A percentile compares a stretch with the other conserved stretches of the same genome.
These are phyloP conservation scores for Anisodus acutangulus DNA, from an alignment of 257 asterid genomes.

Conservation along the genomic window DNA sequence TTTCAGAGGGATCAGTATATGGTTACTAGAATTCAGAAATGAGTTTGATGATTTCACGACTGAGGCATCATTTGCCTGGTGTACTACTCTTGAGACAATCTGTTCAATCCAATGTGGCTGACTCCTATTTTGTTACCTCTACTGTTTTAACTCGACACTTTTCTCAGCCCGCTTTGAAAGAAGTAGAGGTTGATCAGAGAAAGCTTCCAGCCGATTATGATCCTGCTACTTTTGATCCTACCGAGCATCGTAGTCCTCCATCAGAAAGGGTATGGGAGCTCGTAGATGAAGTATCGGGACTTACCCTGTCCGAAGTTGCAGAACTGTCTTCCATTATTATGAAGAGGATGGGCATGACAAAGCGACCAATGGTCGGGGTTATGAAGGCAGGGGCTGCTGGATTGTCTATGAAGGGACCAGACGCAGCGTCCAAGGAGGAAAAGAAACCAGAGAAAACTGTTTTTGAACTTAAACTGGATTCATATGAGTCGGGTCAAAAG, in stretches of 20 bases:
- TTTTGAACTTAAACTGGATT: conserved; percentile 72
- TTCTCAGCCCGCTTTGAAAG: conserved; percentile 37
- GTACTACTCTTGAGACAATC: conserved; percentile 42
- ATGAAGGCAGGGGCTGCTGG: conserved; percentile 66
- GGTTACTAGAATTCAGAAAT: conserved; percentile 37
- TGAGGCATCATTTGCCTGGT: conserved; percentile 49
- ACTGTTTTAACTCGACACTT: conserved; percentile 41
- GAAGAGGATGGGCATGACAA: conserved; percentile 43
- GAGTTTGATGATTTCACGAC: conserved; percentile 58
- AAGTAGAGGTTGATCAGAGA: conserved; percentile 72
- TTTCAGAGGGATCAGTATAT: neutral
- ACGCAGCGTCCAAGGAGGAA: conserved; percentile 53
- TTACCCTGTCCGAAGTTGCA: conserved; percentile 64
- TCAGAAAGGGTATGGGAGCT: conserved; percentile 77
- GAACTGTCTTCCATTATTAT: conserved; percentile 60
- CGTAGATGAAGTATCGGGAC: conserved; percentile 74
- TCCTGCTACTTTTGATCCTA: conserved; percentile 71
- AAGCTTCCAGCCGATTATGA: conserved; percentile 87
- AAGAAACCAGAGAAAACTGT: conserved; percentile 69
- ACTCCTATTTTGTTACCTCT: conserved; percentile 39
- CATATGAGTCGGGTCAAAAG: conserved; percentile 69
- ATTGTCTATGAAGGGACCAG: conserved; percentile 38
- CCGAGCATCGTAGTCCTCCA: conserved; percentile 87
- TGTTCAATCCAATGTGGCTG: conserved; percentile 33
- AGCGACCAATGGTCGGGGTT: conserved; percentile 42